phyloP scores from a whole-genome alignment of 768 basidiomycete genomes.

The Termitomyces sp. region DNA sequence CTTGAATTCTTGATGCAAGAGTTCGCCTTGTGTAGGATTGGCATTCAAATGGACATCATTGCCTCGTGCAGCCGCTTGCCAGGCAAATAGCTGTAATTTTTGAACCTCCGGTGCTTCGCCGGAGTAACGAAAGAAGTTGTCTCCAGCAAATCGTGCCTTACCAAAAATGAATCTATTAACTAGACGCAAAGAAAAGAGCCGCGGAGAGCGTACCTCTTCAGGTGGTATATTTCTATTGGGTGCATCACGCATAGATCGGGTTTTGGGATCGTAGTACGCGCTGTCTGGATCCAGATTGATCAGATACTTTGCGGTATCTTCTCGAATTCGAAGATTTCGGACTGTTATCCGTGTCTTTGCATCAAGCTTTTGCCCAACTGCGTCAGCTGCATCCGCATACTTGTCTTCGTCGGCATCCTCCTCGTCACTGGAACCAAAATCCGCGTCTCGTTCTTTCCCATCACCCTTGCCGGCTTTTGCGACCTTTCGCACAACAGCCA shows the following conservation, averaged over 20 bases:
- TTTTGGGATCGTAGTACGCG: slow-evolving; percentile 99
- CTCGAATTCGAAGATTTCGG: slow-evolving; percentile 95
- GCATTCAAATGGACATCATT: slow-evolving; percentile 95
- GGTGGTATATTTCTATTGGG: slow-evolving; percentile 69
- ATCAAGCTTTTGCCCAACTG: slow-evolving; percentile 96
- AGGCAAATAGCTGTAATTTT: slow-evolving; percentile 91
- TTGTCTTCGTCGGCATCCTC: slow-evolving; percentile 97
- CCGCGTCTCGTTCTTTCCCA: slow-evolving; percentile 69
- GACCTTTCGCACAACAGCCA: slow-evolving; percentile 90
- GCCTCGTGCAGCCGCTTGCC: slow-evolving; percentile 90
- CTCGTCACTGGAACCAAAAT: slow-evolving; percentile 95
- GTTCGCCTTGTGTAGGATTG: slow-evolving; percentile 93
- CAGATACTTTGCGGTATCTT: slow-evolving; percentile 98
- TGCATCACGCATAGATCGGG: slow-evolving; percentile 98
- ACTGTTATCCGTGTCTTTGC: slow-evolving; percentile 98
- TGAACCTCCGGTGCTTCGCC: slow-evolving; percentile 94
- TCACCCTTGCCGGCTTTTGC: slow-evolving; percentile 83
- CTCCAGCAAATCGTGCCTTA: slow-evolving; percentile 88
- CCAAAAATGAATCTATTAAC: slow-evolving; percentile 3
- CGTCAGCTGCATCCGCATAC: slow-evolving; percentile 96
- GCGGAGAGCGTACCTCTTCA: slow-evolving; percentile 69
- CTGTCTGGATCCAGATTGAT: slow-evolving; percentile 93
- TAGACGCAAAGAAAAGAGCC: not conserved
- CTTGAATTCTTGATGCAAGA: slow-evolving; percentile 85
- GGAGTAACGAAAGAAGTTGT: slow-evolving; percentile 89